Percentiles rank a stretch among this genome's conserved stretches.
These are phyloP conservation scores for Aspergillus pseudotamarii DNA, from an alignment of 2,329 filamentous ascomycete genomes.

Conservation along the genomic window DNA sequence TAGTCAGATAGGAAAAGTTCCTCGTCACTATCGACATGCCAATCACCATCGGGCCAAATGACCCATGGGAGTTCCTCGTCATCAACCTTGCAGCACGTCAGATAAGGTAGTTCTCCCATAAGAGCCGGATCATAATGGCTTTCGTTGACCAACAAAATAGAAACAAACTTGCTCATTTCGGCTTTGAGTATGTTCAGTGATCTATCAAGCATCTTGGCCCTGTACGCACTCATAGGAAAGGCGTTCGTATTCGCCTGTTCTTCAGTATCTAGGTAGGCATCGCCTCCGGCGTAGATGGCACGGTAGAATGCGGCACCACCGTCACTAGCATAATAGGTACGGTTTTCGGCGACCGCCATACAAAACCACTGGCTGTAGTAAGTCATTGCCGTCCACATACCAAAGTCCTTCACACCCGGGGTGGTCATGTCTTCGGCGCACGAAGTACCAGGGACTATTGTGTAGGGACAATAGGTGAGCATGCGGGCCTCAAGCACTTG, in stretches of 20 bases:
- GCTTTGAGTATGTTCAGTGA: conserved; percentile 42
- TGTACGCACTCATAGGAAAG: conserved; percentile 33
- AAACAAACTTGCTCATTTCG: conserved; percentile 37
- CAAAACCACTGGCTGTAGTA: conserved; percentile 48
- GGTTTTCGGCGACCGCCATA: conserved; percentile 42
- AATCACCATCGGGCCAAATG: neutral
- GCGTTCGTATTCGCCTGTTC: conserved; percentile 29
- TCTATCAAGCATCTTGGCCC: conserved; percentile 27
- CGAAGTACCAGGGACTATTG: neutral
- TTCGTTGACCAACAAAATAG: conserved; percentile 40
- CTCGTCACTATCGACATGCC: neutral
- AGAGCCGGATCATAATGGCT: conserved; percentile 40
- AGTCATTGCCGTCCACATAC: conserved; percentile 15
- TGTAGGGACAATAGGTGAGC: conserved; percentile 29
- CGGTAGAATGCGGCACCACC: conserved; percentile 52
- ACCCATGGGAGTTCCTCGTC: conserved; percentile 16
- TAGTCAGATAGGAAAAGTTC: neutral
- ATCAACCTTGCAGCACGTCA: conserved; percentile 49
- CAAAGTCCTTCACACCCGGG: neutral
- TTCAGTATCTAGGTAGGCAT: conserved; percentile 47
- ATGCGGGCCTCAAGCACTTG: conserved; percentile 32
- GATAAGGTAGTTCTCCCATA: conserved; percentile 38
- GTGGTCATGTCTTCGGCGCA: neutral
- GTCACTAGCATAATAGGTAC: conserved; percentile 44
- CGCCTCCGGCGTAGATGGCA: conserved; percentile 39